A percentile compares a stretch with the other conserved stretches of the same genome.
These are phyloP conservation scores for Echium plantagineum DNA, from an alignment of 257 asterid genomes.

Conservation along the genomic window DNA sequence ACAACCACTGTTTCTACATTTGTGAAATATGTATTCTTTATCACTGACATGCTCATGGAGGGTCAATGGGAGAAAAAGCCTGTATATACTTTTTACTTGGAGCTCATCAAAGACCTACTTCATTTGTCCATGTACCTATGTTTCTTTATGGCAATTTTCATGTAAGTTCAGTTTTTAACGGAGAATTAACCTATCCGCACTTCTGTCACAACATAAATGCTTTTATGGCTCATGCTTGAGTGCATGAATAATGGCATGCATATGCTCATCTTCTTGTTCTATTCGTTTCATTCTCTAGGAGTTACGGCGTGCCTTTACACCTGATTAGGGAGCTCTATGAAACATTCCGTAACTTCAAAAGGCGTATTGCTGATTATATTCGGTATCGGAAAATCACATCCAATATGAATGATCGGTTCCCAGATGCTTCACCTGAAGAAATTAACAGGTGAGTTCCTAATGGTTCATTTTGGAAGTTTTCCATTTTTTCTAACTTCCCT, in stretches of 20 bases:
- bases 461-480: conserved; percentile 4
- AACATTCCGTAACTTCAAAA: conserved; percentile 86
- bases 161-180: conserved; percentile 41
- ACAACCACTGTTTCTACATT: conserved; percentile 77
- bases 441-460: conserved; percentile 44
- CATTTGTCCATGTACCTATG: conserved; percentile 94
- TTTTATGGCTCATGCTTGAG: neutral
- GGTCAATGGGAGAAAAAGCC: conserved; percentile 98
- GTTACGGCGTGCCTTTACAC: conserved; percentile 93
- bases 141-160: conserved; percentile 88
- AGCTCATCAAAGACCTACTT: conserved; percentile 76
- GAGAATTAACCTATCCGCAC: neutral
- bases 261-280: neutral
- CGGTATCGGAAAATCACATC: conserved; percentile 93
- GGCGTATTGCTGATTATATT: conserved; percentile 77
- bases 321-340: conserved; percentile 93
- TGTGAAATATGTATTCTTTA: conserved; percentile 70
- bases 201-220: neutral
- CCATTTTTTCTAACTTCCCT: conserved; percentile 10
- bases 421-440: conserved; percentile 95
- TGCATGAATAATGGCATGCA: neutral
- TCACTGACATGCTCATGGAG: conserved; percentile 92
- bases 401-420: conserved; percentile 89
- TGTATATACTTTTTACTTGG: conserved; percentile 92
- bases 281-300: conserved; percentile 29